Evolutionary conservation across 192 early-diverging fungal species (phyloP).

Genomic region (Kappamyces sp.): DNA sequence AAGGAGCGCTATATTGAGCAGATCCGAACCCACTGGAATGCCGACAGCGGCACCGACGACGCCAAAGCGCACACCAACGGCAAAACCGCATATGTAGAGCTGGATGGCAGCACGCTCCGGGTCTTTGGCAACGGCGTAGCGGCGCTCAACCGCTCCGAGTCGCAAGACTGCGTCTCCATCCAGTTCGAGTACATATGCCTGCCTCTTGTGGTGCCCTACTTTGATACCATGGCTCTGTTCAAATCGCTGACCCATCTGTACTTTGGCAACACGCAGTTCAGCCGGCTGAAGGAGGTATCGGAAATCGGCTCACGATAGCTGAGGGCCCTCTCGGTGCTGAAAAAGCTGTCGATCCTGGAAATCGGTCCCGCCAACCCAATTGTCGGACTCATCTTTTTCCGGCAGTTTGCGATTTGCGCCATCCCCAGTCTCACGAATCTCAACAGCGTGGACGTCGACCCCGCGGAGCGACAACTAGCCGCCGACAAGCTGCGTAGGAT

Average conservation of each 20-base stretch:
- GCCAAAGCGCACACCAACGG: background rate
- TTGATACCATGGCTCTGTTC: background rate
- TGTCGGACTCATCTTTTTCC: background rate
- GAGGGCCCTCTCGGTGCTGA: background rate
- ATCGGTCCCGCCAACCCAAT: background rate
- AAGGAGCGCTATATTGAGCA: constrained; percentile 11
- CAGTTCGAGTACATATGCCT: constrained; percentile 11
- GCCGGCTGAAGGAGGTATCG: background rate
- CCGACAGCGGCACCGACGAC: background rate
- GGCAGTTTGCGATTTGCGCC: constrained; percentile 6
- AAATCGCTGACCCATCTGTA: constrained; percentile 1
- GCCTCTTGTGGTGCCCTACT: background rate
- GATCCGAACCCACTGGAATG: constrained; percentile 2
- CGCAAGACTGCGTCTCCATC: background rate
- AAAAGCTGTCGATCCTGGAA: constrained; percentile 1
- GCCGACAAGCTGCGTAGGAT: too few relatives aligned
- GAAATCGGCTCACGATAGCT: background rate
- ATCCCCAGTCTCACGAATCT: background rate
- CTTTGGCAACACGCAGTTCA: constrained; percentile 6
- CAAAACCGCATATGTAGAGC: constrained; percentile 12
- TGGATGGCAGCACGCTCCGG: constrained; percentile 7
- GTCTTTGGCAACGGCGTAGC: constrained; percentile 15
- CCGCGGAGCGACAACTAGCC: background rate
- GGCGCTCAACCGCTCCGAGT: background rate
- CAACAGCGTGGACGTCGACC: background rate